A percentile compares a stretch with the other conserved stretches of the same genome.
Evolutionary conservation across 331 rosid species (phyloP).

Genomic region (Pyrus hybrid): DNA sequence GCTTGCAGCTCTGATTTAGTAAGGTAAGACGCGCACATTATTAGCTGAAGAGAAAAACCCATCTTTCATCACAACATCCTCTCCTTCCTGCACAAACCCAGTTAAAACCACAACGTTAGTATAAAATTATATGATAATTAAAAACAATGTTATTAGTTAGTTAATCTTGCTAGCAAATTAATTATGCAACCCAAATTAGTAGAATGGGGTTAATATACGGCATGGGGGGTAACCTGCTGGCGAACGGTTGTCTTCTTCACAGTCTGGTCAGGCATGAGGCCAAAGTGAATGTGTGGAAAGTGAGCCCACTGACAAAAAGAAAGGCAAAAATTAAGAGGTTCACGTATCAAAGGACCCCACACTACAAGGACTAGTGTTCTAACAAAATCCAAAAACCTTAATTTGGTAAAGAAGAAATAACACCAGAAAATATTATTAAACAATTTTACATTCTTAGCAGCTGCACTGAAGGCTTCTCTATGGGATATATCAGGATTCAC

Average conservation of each 20-base stretch:
- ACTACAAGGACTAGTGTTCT: neutral
- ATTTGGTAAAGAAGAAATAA: conserved; percentile 8
- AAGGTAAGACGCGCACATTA: conserved; percentile 82
- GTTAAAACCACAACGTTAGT: neutral
- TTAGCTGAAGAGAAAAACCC: conserved; percentile 66
- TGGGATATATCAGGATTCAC: conserved; percentile 91
- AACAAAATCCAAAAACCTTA: conserved; percentile 8
- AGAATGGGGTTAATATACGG: neutral
- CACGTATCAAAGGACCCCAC: conserved; percentile 2
- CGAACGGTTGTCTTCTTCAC: conserved; percentile 46
- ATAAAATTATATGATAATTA: neutral
- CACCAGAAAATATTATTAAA: neutral
- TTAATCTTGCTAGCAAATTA: neutral
- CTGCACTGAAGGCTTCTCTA: conserved; percentile 98
- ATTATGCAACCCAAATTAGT: too few relatives aligned
- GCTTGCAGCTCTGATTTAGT: conserved; percentile 19
- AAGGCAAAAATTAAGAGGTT: conserved; percentile 4
- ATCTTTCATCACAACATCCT: conserved; percentile 78
- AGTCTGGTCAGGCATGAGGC: conserved; percentile 54
- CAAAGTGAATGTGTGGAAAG: conserved; percentile 60
- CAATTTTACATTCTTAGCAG: conserved; percentile 77
- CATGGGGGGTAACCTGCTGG: conserved; percentile 27
- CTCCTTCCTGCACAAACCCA: conserved; percentile 55
- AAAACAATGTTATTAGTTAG: neutral
- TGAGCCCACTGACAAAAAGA: conserved; percentile 41